Evolutionary conservation across 2,329 filamentous ascomycete species (phyloP).

Genomic region (Neurospora sp.): DNA sequence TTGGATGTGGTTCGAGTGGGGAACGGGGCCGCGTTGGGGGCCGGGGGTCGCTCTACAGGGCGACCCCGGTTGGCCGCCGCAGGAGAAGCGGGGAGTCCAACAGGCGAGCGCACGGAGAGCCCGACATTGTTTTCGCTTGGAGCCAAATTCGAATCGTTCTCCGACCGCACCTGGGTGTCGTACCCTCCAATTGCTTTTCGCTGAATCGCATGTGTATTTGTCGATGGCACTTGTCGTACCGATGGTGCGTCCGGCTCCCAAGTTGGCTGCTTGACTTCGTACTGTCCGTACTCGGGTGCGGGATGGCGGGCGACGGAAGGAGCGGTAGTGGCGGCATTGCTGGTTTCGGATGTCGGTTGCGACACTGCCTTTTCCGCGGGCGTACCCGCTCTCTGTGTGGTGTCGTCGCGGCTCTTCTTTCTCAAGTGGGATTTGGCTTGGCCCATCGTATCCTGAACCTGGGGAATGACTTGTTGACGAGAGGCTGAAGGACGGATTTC

Average conservation of each 20-base stretch:
- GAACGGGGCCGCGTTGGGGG: slow-evolving; percentile 19
- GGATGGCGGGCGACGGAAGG: slow-evolving; percentile 28
- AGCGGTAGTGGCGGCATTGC: slow-evolving; percentile 4
- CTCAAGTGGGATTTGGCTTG: slow-evolving; percentile 18
- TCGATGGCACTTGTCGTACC: slow-evolving; percentile 35
- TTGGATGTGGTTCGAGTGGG: slow-evolving; percentile 25
- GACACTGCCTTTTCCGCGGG: background rate
- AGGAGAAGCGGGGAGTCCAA: slow-evolving; percentile 15
- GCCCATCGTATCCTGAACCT: slow-evolving; percentile 18
- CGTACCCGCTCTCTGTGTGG: background rate
- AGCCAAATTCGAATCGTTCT: slow-evolving; percentile 8
- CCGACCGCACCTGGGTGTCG: slow-evolving; percentile 12
- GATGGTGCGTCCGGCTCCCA: slow-evolving; percentile 30
- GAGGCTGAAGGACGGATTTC: slow-evolving; percentile 21
- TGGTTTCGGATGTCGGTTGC: background rate
- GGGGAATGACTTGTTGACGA: slow-evolving; percentile 11
- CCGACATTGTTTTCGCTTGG: slow-evolving; percentile 6
- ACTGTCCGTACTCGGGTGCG: slow-evolving; percentile 38
- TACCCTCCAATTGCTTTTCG: slow-evolving; percentile 8
- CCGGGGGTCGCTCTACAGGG: slow-evolving; percentile 10
- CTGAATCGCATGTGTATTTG: slow-evolving; percentile 22
- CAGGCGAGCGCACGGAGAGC: slow-evolving; percentile 8
- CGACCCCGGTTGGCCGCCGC: slow-evolving; percentile 10
- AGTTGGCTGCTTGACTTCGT: slow-evolving; percentile 29
- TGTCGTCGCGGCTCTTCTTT: slow-evolving; percentile 8